A percentile compares a stretch with the other conserved stretches of the same genome.
These are phyloP conservation scores for Tuber magnatum DNA, from an alignment of 495 filamentous ascomycete species.

Conservation along the genomic window DNA sequence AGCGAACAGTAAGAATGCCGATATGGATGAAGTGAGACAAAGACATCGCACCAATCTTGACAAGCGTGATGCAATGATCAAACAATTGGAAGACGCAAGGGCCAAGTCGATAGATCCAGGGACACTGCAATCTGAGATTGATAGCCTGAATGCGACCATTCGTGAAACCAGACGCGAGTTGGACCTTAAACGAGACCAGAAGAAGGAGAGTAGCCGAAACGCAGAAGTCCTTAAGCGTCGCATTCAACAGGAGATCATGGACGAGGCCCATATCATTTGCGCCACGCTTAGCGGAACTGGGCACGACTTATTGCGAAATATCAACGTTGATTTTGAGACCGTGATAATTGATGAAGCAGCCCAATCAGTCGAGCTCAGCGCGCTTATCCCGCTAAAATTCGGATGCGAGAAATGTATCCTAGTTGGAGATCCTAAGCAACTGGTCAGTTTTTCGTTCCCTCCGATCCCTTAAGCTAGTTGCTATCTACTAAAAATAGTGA, in stretches of 20 bases:
- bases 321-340: conserved; percentile 95
- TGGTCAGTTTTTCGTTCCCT: conserved; percentile 42
- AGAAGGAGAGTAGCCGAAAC: conserved; percentile 73
- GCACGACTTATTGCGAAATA: conserved; percentile 91
- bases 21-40: conserved; percentile 70
- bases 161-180: conserved; percentile 62
- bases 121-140: conserved; percentile 67
- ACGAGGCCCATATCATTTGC: conserved; percentile 85
- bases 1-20: conserved; percentile 46
- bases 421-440: conserved; percentile 93
- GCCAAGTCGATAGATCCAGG: conserved; percentile 47
- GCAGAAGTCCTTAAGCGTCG: conserved; percentile 73
- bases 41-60: conserved; percentile 72
- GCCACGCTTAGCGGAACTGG: conserved; percentile 91
- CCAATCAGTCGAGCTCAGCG: conserved; percentile 94
- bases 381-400: conserved; percentile 94
- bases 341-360: conserved; percentile 98
- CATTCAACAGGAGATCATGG: conserved; percentile 83
- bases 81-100: conserved; percentile 62
- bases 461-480: background rate
- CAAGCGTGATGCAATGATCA: conserved; percentile 58
- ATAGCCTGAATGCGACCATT: conserved; percentile 57
- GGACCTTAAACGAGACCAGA: conserved; percentile 71
- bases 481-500: background rate
- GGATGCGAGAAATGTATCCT: conserved; percentile 95